Base-by-base conservation (phyloP, 345 rosid genomes). In the Capsella bursapastoris region DNA sequence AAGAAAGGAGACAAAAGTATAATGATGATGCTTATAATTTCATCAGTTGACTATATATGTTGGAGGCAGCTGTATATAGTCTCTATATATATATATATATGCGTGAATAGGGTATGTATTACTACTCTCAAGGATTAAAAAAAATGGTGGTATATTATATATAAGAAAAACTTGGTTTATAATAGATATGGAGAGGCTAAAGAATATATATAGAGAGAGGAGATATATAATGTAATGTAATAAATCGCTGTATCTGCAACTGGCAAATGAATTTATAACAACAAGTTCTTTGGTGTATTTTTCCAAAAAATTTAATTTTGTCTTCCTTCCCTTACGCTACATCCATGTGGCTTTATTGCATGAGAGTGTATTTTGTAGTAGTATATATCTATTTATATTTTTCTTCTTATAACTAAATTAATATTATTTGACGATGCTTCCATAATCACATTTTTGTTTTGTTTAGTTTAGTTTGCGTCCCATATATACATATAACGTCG, bases 291-390 rank as follows among this genome's bases (percentile, higher is more conserved):
- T 78, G 57, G 49, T 72, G 67, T 71, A n/a, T 67, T 34, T 72
- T 78, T 78, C 70, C 64, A 72, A 43, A 65, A 65, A 78, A 71
- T 50, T 71, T 56, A 78, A 72, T 72, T 71, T 66, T 72, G 78
- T 78, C 64, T 72, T 78, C 81, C 77, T 66, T 72, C 61, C 69
- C 81, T 72, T 78, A 66, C 81, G 81, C 81, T 78, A 78, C 59
- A 59, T 78, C 73, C 81, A 78, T 78, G 81, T 78, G 81, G 77
- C 81, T 72, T 78, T 78, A 78, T 78, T 78, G 81, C 81, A 78
- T 78, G 81, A 72, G 69, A 22, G 25, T 22, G 25, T 78, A 65
- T 50, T 71, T 58, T 18, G 52, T 63, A 27, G 25, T 22, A 22
- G 2, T 48, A 2, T 44, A 0, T 15, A 22, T 35, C 2, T 50